Base-by-base conservation (phyloP, 768 basidiomycete genomes). In the Calocera cornea region DNA sequence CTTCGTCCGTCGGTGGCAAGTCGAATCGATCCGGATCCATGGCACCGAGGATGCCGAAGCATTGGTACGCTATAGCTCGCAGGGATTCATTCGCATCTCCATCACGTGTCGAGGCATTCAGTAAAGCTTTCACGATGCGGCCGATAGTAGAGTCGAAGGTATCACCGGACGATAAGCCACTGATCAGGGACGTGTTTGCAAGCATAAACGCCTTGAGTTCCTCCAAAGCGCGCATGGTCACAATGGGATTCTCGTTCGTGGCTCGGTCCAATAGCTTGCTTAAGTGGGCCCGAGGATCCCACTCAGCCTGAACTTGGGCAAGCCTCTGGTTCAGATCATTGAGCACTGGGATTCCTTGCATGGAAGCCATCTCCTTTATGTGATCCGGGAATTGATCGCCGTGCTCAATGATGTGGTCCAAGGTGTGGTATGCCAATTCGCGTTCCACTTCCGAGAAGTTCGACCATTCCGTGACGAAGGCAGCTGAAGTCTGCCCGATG, bases 1-100 rank as follows among this genome's bases (percentile, higher is more conserved):
- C 81, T 1, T 83, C 76, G 69, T 88, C 86, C 40, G 76, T 78
- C 34, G 81, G 74, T 1, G 79, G 78, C 22, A 92, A 80, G 70
- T 91, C 88, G 72, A 89, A 89, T 64, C 97, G 83, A 79, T 98
- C 95, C 0, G 95, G 95, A 76, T 99, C 97, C 19, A 95, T 82
- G 1, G 97, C 97, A 5, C 97, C 97, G 14, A 98, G 78, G 24
- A 91, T 83, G 1, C 95, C 93, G 66, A 98, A 85, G 74, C 92
- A 97, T 73, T 97, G 91, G 73, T 88, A 94, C 0, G 92, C 88
- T 22, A 90, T 76, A 47, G 84, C 78, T 19, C 86, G 86, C 10
- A 93, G 73, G 1, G 80, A 73, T 50, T 94, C 88, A 3, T 82
- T 81, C 5, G 83, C 85, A 63, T 95, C 91, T 0, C 86, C 87